A percentile compares a stretch with the other conserved stretches of the same genome.
These are phyloP conservation scores for Moniliella sp. DNA, from an alignment of 1,284 basidiomycete genomes.

Conservation along the genomic window DNA sequence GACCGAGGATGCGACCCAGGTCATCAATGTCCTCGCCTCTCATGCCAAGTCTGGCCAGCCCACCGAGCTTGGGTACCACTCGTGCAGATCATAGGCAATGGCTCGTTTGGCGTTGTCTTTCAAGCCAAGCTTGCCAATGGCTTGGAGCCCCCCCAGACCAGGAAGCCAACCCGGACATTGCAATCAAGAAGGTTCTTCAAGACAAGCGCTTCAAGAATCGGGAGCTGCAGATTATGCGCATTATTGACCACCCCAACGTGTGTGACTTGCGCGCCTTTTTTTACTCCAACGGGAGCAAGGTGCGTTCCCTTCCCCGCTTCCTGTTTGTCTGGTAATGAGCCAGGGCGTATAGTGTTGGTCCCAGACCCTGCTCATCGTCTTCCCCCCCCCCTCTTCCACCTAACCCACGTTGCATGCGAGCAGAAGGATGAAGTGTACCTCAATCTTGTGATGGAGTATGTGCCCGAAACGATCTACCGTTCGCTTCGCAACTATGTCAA, in stretches of 20 bases:
- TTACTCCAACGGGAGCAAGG: slow-evolving; percentile 98
- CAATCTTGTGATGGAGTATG: slow-evolving; percentile 96
- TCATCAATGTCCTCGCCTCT: slow-evolving; percentile 79
- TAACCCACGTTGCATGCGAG: slow-evolving; percentile 7
- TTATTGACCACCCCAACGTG: slow-evolving; percentile 89
- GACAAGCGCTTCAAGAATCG: slow-evolving; percentile 99
- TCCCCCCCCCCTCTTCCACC: too few relatives aligned
- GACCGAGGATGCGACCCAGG: slow-evolving; percentile 70
- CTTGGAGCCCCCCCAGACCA: neutral
- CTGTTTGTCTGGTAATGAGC: too few relatives aligned
- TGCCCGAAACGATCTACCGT: slow-evolving; percentile 96
- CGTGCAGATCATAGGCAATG: slow-evolving; percentile 94
- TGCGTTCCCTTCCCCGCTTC: slow-evolving; percentile 34
- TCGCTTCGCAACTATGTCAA: slow-evolving; percentile 96
- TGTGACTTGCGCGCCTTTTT: slow-evolving; percentile 94
- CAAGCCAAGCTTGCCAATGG: slow-evolving; percentile 42
- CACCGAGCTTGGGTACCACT: slow-evolving; percentile 74
- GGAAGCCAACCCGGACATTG: slow-evolving; percentile 48
- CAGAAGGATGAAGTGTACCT: slow-evolving; percentile 99
- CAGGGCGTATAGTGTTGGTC: too few relatives aligned
- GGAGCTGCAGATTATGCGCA: slow-evolving; percentile 96
- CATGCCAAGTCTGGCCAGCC: slow-evolving; percentile 80
- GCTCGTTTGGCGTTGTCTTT: slow-evolving; percentile 95
- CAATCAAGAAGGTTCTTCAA: slow-evolving; percentile 98
- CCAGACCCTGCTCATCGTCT: too few relatives aligned